phyloP scores from a whole-genome alignment of 805 yeast species.

The Naumovozyma dairenensis region DNA sequence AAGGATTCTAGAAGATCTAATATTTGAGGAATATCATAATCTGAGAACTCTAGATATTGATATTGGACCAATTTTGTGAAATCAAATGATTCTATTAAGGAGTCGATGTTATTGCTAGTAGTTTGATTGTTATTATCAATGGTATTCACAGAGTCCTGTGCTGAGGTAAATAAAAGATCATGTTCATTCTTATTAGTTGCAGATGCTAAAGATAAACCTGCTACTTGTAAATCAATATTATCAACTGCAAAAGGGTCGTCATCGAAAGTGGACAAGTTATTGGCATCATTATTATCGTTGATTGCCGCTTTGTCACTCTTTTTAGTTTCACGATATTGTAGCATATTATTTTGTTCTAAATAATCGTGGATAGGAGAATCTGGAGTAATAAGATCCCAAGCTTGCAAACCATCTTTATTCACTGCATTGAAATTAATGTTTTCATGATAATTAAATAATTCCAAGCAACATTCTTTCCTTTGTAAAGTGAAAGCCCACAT shows the following conservation, averaged over 20 bases:
- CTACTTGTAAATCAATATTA: conserved; percentile 33
- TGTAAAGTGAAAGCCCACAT: conserved; percentile 80
- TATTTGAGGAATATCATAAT: conserved; percentile 64
- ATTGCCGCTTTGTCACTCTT: background rate
- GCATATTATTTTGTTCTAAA: conserved; percentile 43
- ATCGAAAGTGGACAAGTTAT: too few species aligned
- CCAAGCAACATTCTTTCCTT: conserved; percentile 43
- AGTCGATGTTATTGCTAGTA: background rate
- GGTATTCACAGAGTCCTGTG: too few species aligned
- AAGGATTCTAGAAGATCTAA: conserved; percentile 49
- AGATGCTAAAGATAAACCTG: conserved; percentile 25
- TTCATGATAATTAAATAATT: conserved; percentile 54
- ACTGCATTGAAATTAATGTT: conserved; percentile 38
- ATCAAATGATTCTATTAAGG: conserved; percentile 32
- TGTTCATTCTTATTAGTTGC: background rate
- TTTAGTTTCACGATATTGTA: conserved; percentile 13
- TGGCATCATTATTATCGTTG: background rate
- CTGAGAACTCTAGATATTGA: conserved; percentile 54
- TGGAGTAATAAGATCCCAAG: conserved; percentile 48
- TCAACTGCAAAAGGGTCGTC: conserved; percentile 8
- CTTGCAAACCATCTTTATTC: conserved; percentile 28
- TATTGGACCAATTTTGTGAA: conserved; percentile 45
- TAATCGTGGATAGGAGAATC: conserved; percentile 49
- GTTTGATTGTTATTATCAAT: background rate
- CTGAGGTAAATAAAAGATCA: background rate